A percentile compares a stretch with the other conserved stretches of the same genome.
Conservation (phyloP, 116 monocot genomes). For the Phalaenopsis hybrid region DNA sequence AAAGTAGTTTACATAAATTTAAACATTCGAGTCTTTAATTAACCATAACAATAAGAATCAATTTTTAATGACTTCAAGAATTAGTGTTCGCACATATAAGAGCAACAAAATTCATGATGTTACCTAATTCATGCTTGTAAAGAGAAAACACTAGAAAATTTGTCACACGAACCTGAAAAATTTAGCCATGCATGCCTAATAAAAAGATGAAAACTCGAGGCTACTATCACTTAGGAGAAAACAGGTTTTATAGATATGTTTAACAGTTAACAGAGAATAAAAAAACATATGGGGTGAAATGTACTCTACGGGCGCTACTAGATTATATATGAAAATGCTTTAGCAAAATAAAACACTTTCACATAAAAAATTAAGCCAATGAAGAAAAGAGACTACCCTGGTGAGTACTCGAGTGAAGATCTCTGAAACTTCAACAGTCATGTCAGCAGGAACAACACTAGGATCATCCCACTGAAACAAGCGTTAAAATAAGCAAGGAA, state of each 20-base stretch:
- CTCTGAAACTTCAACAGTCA: conserved; percentile 77
- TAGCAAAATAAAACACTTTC: neutral
- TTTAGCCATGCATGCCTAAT: neutral
- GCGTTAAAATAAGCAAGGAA: conserved; percentile 3
- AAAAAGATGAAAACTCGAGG: neutral
- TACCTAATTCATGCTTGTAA: no score
- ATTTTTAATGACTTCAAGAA: neutral
- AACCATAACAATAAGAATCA: neutral
- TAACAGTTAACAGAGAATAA: neutral
- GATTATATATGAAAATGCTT: neutral
- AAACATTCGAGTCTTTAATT: neutral
- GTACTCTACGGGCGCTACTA: no score
- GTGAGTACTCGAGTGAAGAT: conserved; percentile 74
- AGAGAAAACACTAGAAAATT: no score
- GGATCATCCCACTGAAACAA: conserved; percentile 73
- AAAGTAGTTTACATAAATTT: neutral
- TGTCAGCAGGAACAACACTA: conserved; percentile 59
- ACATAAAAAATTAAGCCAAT: neutral
- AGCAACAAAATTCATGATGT: no score
- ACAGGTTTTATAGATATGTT: neutral
- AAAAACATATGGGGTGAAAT: neutral
- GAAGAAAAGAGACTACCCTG: conserved; percentile 37
- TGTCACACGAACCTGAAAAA: no score
- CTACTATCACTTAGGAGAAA: neutral
- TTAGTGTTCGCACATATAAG: neutral